Evolutionary conservation across 2,329 filamentous ascomycete genomes (phyloP), one percentile per base, ranked within the genome.

Genomic region (Clonostachys byssicola): DNA sequence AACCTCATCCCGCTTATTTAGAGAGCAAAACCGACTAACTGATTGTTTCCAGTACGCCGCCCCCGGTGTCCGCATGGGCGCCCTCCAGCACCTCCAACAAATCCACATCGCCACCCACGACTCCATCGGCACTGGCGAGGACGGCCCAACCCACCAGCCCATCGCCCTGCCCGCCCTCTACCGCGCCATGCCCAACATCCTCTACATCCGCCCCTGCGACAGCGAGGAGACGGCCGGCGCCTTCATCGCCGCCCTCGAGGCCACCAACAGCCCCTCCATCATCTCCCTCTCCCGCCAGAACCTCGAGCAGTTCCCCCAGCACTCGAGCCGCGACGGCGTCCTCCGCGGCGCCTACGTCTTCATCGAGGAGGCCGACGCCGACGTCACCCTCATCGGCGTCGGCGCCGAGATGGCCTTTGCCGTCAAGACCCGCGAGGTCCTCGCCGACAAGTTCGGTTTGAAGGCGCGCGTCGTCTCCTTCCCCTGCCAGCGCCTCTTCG

Each of bases 61-160:
- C 1, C 74, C 78, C 0, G 80, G 72, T 7, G 71, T 83, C 3
- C 75, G 81, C 13, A 83, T 84, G 79, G 78, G 78, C 8, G 80
- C 79, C 5, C 66, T 82, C 2, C 73, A 78, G 45, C 59, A 69
- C 20, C 70, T 83, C 2, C 75, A 78, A 45, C 65, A 70, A 30
- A 82, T 85, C 45, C 80, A 84, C 56, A 68, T 77, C 34, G 81
- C 80, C 2, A 85, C 81, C 0, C 81, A 85, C 60, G 80, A 84
- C 62, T 75, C 70, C 8, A 78, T 83, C 42, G 81, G 74, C 17
- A 77, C 71, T 36, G 80, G 81, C 2, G 75, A 84, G 52, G 75
- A 84, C 51, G 81, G 80, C 0, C 81, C 80, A 0, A 84, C 81
- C 0, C 81, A 85, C 52, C 81, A 85, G 57, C 80, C 81, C 3